These are phyloP conservation scores for Mycena epipterygia DNA, from an alignment of 768 basidiomycete genomes.

Conservation along the genomic window DNA sequence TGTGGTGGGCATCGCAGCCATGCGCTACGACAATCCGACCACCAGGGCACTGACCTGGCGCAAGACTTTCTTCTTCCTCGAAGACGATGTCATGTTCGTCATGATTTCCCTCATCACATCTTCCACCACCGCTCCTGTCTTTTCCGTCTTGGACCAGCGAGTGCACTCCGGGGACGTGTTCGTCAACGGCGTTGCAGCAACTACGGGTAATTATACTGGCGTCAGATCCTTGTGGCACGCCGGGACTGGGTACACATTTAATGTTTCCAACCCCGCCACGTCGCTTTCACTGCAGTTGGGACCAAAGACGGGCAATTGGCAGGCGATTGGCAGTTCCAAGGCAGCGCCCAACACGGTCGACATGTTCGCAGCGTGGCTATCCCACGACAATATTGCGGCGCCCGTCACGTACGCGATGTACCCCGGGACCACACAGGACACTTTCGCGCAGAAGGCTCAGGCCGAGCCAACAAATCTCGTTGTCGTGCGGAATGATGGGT, in stretches of 20 bases:
- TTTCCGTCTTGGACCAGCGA: conserved; percentile 52
- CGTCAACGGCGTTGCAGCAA: conserved; percentile 29
- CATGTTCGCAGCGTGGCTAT: conserved; percentile 57
- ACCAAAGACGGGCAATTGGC: conserved; percentile 48
- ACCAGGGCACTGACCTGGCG: conserved; percentile 47
- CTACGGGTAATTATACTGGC: conserved; percentile 40
- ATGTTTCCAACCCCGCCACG: conserved; percentile 36
- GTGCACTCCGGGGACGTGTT: conserved; percentile 38
- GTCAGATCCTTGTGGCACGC: conserved; percentile 50
- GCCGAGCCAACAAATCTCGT: conserved; percentile 36
- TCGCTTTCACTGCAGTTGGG: conserved; percentile 46
- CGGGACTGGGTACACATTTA: conserved; percentile 53
- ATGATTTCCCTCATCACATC: conserved; percentile 45
- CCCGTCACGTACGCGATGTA: conserved; percentile 57
- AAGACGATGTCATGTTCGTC: conserved; percentile 49
- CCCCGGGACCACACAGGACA: conserved; percentile 51
- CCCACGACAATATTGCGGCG: conserved; percentile 42
- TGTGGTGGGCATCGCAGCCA: conserved; percentile 48
- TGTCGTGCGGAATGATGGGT: conserved; percentile 50
- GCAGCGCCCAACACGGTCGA: conserved; percentile 45
- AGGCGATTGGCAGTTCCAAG: conserved; percentile 47
- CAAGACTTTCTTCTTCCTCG: conserved; percentile 55
- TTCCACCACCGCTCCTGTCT: conserved; percentile 41
- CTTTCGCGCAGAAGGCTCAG: conserved; percentile 45
- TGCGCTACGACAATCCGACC: conserved; percentile 52